Evolutionary conservation across 495 filamentous ascomycete species (phyloP).

Genomic region (Penicillium soppii): DNA sequence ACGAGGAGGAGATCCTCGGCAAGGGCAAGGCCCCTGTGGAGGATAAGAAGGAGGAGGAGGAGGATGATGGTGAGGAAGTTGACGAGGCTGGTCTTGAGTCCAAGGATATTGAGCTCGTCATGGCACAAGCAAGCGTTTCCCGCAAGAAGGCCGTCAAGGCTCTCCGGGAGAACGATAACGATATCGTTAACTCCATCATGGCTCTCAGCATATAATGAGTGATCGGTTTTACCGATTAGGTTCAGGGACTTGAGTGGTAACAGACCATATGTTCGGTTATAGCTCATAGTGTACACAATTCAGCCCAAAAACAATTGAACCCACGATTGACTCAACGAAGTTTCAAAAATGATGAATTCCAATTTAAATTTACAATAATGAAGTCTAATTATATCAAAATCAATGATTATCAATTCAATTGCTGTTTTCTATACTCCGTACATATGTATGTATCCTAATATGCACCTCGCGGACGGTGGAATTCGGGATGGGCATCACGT

Average conservation of each 20-base stretch:
- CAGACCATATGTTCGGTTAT: conserved; percentile 24
- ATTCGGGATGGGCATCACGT: conserved; percentile 45
- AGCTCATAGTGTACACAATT: conserved; percentile 44
- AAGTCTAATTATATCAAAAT: no score
- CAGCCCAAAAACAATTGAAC: conserved; percentile 41
- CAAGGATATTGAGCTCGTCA: conserved; percentile 99
- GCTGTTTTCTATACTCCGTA: no score
- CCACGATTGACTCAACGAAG: conserved; percentile 4
- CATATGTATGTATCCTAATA: no score
- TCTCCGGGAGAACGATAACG: conserved; percentile 97
- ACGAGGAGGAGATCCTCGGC: conserved; percentile 71
- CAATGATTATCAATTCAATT: no score
- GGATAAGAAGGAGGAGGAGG: conserved; percentile 81
- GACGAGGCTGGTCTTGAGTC: conserved; percentile 91
- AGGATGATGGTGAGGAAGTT: conserved; percentile 94
- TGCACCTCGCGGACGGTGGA: conserved; percentile 11
- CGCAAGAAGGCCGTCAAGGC: conserved; percentile 98
- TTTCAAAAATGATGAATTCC: neutral
- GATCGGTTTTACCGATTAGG: conserved; percentile 5
- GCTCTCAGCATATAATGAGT: conserved; percentile 83
- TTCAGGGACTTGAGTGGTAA: conserved; percentile 36
- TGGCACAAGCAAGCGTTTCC: conserved; percentile 94
- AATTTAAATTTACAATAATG: no score
- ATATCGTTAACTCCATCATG: conserved; percentile 99
- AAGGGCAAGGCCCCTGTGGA: conserved; percentile 79